Evolutionary conservation across 768 basidiomycete genomes (phyloP).

Genomic region (Chlorophyllum brunneum): DNA sequence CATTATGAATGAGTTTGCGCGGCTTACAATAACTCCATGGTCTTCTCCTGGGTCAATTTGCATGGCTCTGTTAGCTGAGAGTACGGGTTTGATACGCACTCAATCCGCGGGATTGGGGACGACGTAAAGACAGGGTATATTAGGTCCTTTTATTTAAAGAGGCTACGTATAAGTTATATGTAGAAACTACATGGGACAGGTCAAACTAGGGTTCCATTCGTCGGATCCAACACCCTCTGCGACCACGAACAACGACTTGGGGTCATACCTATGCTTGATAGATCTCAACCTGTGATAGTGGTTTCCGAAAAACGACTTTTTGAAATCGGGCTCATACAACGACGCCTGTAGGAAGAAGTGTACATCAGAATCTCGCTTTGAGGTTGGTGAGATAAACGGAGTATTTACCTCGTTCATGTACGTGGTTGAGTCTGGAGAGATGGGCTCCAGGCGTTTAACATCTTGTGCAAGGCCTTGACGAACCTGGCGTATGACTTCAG

Average conservation of each 20-base stretch:
- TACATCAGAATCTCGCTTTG: not conserved
- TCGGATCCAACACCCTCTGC: conserved; percentile 45
- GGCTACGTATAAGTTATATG: too few species aligned
- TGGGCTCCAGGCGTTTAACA: conserved; percentile 19
- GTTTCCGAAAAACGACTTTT: conserved; percentile 42
- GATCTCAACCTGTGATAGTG: conserved; percentile 35
- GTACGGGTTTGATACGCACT: too few species aligned
- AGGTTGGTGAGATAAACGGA: not conserved
- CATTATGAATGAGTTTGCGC: too few species aligned
- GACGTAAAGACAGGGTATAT: too few species aligned
- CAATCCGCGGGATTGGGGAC: too few species aligned
- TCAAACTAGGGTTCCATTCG: conserved; percentile 36
- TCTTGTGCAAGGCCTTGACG: conserved; percentile 17
- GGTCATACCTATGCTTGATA: conserved; percentile 46
- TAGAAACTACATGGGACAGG: too few species aligned
- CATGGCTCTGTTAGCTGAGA: too few species aligned
- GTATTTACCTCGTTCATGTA: conserved; percentile 46
- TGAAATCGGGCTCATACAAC: conserved; percentile 35
- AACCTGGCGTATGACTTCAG: conserved; percentile 18
- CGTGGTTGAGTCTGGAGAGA: conserved; percentile 34
- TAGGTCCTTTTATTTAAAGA: too few species aligned
- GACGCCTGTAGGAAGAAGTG: conserved; percentile 32
- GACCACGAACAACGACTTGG: conserved; percentile 41
- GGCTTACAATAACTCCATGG: too few species aligned
- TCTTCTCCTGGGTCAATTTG: too few species aligned